phyloP scores from a whole-genome alignment of 768 basidiomycete species.

The Tephrocybe sp. region DNA sequence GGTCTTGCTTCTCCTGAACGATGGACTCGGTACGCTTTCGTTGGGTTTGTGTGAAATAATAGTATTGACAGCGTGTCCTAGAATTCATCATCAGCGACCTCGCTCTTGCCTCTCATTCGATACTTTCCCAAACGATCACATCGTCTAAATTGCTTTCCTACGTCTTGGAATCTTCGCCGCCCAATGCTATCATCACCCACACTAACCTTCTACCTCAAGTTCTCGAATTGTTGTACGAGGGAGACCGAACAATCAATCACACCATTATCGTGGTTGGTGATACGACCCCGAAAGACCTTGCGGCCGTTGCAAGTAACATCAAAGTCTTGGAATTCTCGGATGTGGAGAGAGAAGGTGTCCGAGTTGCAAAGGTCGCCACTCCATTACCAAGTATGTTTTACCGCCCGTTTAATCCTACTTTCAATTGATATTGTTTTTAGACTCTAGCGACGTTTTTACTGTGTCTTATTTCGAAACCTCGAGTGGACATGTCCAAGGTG shows the following conservation, averaged over 20 bases:
- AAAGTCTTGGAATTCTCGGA: slow-evolving; percentile 67
- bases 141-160: slow-evolving; percentile 59
- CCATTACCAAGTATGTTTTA: slow-evolving; percentile 50
- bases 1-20: slow-evolving; percentile 76
- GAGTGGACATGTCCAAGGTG: slow-evolving; percentile 53
- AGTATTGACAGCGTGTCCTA: slow-evolving; percentile 24
- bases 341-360: slow-evolving; percentile 64
- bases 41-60: not conserved
- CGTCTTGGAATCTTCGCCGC: slow-evolving; percentile 62
- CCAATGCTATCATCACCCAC: slow-evolving; percentile 72
- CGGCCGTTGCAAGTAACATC: slow-evolving; percentile 48
- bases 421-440: slow-evolving; percentile 30
- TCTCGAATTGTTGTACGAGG: slow-evolving; percentile 70
- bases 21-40: slow-evolving; percentile 56
- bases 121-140: slow-evolving; percentile 64
- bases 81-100: slow-evolving; percentile 81
- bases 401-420: too few species aligned
- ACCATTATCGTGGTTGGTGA: slow-evolving; percentile 76
- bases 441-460: slow-evolving; percentile 61
- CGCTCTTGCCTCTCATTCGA: slow-evolving; percentile 68
- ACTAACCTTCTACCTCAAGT: slow-evolving; percentile 64
- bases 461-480: slow-evolving; percentile 60
- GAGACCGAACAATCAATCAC: slow-evolving; percentile 43
- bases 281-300: slow-evolving; percentile 40
- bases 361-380: slow-evolving; percentile 42